Evolutionary conservation across 805 yeast species (phyloP), one percentile per base, ranked within the genome.

Genomic region (Candida ovalis): DNA sequence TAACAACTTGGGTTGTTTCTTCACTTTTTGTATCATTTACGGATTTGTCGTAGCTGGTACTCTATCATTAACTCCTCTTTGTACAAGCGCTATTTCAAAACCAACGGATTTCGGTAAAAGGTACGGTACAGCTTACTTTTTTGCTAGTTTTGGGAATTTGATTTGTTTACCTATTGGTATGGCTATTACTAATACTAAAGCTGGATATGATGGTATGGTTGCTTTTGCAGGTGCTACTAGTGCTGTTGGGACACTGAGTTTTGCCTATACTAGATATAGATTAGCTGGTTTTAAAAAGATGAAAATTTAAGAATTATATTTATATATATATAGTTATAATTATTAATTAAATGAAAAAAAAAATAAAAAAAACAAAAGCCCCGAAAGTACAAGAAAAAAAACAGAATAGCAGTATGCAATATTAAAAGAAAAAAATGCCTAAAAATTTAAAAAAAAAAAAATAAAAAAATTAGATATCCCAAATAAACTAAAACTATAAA

Each of bases 91-190:
- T 41, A 79, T 86, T 25, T 77, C 84, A n/a, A 75, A 74, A 15
- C 81, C 84, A 0, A 71, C 74, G 49, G 79, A 82, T 48, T 84
- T 85, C 57, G 92, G 92, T 15, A 81, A 78, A 54, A 65, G 85
- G 25, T 86, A 82, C 57, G 91, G 92, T 0, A 76, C 89, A 4
- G 77, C 82, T 49, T 84, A 83, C 61, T 80, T 75, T 47, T 68
- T 70, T 44, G 70, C 74, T 35, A 54, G 64, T 28, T 67, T 80
- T 47, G 69, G 75, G 15, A 68, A 73, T 28, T 64, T 80, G 25
- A 70, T 76, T 15, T 68, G 74, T 22, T 68, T 80, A 21, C 82
- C 84, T 2, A 65, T 75, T 19, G 75, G 80, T 35, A 59, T 56
- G 35, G 53, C 63, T 3, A 53, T 62, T 9, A 57, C 66, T 2